These are phyloP conservation scores for Aspergillus clavatus DNA, from an alignment of 2,329 filamentous ascomycete genomes.

Conservation along the genomic window DNA sequence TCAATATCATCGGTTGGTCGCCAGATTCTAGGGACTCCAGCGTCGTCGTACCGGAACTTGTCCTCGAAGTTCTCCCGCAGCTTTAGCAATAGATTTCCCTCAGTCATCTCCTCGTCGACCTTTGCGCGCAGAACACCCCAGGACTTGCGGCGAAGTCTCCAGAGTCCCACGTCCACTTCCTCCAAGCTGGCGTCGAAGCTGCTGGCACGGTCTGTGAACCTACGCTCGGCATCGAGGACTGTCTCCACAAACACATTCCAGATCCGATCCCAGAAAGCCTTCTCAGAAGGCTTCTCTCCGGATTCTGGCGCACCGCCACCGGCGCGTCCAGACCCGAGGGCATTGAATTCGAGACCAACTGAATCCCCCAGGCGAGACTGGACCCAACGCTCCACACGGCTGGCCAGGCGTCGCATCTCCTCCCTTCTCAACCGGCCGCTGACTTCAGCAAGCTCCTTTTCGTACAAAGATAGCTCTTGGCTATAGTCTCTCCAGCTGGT, in stretches of 20 bases:
- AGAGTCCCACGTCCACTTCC: constrained; percentile 87
- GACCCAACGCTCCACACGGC: constrained; percentile 89
- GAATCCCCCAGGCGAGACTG: constrained; percentile 80
- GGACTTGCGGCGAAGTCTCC: constrained; percentile 87
- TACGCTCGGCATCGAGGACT: constrained; percentile 75
- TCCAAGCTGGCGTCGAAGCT: constrained; percentile 90
- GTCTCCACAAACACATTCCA: constrained; percentile 81
- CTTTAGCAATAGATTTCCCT: constrained; percentile 92
- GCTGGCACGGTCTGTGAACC: constrained; percentile 82
- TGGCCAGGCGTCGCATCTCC: constrained; percentile 90
- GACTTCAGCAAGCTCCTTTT: constrained; percentile 86
- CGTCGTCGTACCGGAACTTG: constrained; percentile 96
- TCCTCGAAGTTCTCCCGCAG: constrained; percentile 98
- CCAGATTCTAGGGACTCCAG: constrained; percentile 93
- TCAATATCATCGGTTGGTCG: constrained; percentile 95
- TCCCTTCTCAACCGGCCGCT: constrained; percentile 82
- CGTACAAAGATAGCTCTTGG: constrained; percentile 72
- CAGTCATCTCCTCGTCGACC: constrained; percentile 96
- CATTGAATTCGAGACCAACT: constrained; percentile 91
- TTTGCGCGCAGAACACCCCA: constrained; percentile 87
- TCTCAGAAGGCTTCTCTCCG: constrained; percentile 71
- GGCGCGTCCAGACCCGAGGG: constrained; percentile 80
- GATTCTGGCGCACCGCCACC: constrained; percentile 75
- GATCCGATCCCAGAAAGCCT: constrained; percentile 91
- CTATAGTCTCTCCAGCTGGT: constrained; percentile 83